These are phyloP conservation scores for Zasmidium cellare DNA, from an alignment of 2,329 filamentous ascomycete species.

Conservation along the genomic window DNA sequence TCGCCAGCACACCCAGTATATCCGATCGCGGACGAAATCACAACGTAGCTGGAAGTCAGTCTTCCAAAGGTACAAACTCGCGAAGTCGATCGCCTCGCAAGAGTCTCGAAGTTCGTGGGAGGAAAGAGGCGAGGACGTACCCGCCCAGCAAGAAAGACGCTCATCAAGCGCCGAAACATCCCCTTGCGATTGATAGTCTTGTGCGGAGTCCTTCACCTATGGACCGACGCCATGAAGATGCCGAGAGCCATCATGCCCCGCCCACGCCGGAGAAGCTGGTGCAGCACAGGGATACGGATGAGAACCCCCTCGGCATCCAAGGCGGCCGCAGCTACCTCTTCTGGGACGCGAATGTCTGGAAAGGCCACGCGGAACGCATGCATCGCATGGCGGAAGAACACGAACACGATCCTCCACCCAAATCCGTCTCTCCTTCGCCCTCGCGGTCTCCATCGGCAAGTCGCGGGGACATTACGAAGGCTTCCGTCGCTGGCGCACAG, in stretches of 20 bases:
- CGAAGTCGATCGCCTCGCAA: slow-evolving; percentile 54
- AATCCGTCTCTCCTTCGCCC: not conserved
- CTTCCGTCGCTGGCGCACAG: not conserved
- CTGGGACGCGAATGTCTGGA: slow-evolving; percentile 47
- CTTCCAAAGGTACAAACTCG: slow-evolving; percentile 24
- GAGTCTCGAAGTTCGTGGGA: slow-evolving; percentile 28
- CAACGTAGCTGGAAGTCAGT: slow-evolving; percentile 11
- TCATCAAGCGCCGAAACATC: slow-evolving; percentile 4
- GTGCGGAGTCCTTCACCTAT: slow-evolving; percentile 20
- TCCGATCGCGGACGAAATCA: slow-evolving; percentile 39
- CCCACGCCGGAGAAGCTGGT: not conserved
- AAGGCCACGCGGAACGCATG: slow-evolving; percentile 23
- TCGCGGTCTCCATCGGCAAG: not conserved
- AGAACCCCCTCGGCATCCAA: slow-evolving; percentile 37
- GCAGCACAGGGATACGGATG: slow-evolving; percentile 21
- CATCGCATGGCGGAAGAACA: slow-evolving; percentile 17
- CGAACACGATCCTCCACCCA: slow-evolving; percentile 1
- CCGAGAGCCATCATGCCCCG: slow-evolving; percentile 5
- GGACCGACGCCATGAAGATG: slow-evolving; percentile 1
- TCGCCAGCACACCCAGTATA: slow-evolving; percentile 54
- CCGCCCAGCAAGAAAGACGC: not conserved
- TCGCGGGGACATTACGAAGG: not conserved
- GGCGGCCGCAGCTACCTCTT: slow-evolving; percentile 55
- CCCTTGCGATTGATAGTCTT: slow-evolving; percentile 17
- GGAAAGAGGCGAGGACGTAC: slow-evolving; percentile 5